phyloP scores from a whole-genome alignment of 2,329 filamentous ascomycete genomes.

The Pseudogymnoascus verrucosus region DNA sequence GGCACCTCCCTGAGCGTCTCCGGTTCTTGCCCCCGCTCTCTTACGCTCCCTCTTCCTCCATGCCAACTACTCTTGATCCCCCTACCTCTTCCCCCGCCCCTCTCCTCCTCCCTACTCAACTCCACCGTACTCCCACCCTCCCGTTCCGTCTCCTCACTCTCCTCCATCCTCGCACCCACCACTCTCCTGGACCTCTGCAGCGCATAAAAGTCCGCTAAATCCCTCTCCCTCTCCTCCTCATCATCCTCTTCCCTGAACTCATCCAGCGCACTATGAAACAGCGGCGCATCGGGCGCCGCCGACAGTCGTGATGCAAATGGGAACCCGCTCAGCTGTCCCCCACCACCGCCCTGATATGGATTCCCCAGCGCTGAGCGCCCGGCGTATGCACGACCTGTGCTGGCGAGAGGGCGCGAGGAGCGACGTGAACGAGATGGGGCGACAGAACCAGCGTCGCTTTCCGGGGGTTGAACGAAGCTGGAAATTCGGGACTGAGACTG shows the following conservation, averaged over 20 bases:
- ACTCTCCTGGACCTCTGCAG: slow-evolving; percentile 83
- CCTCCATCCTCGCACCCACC: slow-evolving; percentile 75
- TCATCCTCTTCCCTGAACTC: slow-evolving; percentile 91
- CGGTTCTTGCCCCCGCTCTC: slow-evolving; percentile 22
- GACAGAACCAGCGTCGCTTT: slow-evolving; percentile 28
- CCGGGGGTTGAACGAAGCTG: slow-evolving; percentile 56
- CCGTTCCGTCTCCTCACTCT: slow-evolving; percentile 76
- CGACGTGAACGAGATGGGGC: background rate
- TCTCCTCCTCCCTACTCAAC: slow-evolving; percentile 25
- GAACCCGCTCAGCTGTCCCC: slow-evolving; percentile 61
- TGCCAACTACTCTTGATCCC: slow-evolving; percentile 61
- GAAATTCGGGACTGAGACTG: slow-evolving; percentile 91
- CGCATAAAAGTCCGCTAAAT: slow-evolving; percentile 90
- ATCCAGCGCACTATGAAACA: slow-evolving; percentile 90
- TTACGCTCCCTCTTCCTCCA: slow-evolving; percentile 31
- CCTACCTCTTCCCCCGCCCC: slow-evolving; percentile 29
- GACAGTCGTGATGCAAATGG: slow-evolving; percentile 72
- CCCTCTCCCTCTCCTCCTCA: slow-evolving; percentile 79
- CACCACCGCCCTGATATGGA: slow-evolving; percentile 67
- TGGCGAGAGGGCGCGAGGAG: slow-evolving; percentile 17
- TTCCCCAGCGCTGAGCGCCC: slow-evolving; percentile 45
- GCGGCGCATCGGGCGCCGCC: slow-evolving; percentile 67
- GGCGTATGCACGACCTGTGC: slow-evolving; percentile 13
- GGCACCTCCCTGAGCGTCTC: slow-evolving; percentile 31
- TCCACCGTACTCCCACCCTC: slow-evolving; percentile 43